phyloP scores from a whole-genome alignment of 1,284 basidiomycete genomes.

The Fomitiporia mediterranea region DNA sequence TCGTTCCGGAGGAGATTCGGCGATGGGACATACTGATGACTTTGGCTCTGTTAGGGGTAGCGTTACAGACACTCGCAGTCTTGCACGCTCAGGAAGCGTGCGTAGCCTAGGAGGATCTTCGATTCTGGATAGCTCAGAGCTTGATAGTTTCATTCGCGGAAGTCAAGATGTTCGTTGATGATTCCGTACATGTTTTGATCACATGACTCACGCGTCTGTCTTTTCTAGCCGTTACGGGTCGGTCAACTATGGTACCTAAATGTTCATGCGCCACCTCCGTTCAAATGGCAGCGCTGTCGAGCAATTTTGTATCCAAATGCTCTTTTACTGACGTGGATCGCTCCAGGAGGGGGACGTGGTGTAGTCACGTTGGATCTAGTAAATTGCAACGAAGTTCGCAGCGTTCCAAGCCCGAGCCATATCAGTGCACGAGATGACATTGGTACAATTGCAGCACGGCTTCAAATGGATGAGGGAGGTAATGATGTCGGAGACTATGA shows the following conservation, averaged over 20 bases:
- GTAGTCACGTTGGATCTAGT: constrained; percentile 79
- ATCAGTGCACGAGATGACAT: constrained; percentile 77
- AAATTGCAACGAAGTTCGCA: constrained; percentile 79
- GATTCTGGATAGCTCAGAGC: constrained; percentile 43
- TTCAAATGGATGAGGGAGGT: constrained; percentile 47
- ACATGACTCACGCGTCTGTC: constrained; percentile 18
- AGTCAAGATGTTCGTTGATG: constrained; percentile 44
- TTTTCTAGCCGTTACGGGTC: constrained; percentile 67
- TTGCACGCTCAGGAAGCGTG: constrained; percentile 15
- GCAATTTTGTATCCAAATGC: constrained; percentile 78
- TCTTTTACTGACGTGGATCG: constrained; percentile 78
- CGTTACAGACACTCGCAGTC: constrained; percentile 5
- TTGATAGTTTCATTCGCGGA: constrained; percentile 39
- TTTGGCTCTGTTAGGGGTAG: constrained; percentile 3
- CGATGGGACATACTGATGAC: constrained; percentile 17
- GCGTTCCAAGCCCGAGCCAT: constrained; percentile 72
- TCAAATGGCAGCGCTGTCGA: constrained; percentile 80
- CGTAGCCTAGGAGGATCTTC: constrained; percentile 32
- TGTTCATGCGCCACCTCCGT: constrained; percentile 75
- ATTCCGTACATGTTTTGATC: constrained; percentile 20
- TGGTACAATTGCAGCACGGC: constrained; percentile 71
- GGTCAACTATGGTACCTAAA: constrained; percentile 87
- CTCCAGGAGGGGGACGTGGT: constrained; percentile 70
- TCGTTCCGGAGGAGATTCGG: constrained; percentile 15
- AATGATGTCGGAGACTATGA: constrained; percentile 39